Percentiles rank a stretch among this genome's conserved stretches.
phyloP scores from a whole-genome alignment of 1,284 basidiomycete genomes.

The Coniophora puteana region DNA sequence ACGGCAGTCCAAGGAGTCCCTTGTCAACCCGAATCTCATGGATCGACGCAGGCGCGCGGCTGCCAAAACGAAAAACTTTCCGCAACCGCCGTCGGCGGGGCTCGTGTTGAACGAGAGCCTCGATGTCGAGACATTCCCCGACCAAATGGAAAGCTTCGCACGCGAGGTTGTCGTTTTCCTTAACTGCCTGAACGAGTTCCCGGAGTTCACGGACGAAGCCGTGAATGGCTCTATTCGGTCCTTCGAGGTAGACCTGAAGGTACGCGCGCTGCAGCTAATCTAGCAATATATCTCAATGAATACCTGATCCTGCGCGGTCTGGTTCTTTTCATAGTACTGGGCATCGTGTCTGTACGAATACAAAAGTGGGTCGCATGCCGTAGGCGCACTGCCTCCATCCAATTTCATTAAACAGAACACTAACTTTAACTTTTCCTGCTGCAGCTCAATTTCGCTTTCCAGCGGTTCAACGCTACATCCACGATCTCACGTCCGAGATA shows the following conservation, averaged over 20 bases:
- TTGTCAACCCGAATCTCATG: slow-evolving; percentile 33
- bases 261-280: slow-evolving; percentile 14
- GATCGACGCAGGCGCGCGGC: slow-evolving; percentile 24
- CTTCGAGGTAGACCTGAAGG: slow-evolving; percentile 51
- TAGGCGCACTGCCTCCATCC: not conserved
- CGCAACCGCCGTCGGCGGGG: slow-evolving; percentile 20
- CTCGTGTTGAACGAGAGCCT: slow-evolving; percentile 26
- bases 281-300: slow-evolving; percentile 2
- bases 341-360: slow-evolving; percentile 29
- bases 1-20: slow-evolving; percentile 28
- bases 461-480: slow-evolving; percentile 51
- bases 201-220: slow-evolving; percentile 53
- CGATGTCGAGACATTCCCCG: slow-evolving; percentile 27
- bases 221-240: slow-evolving; percentile 48
- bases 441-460: slow-evolving; percentile 49
- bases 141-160: slow-evolving; percentile 42
- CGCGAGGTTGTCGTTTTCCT: slow-evolving; percentile 48
- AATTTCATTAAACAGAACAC: not conserved
- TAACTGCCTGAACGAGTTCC: slow-evolving; percentile 52
- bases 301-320: too few relatives aligned
- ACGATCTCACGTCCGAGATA: slow-evolving; percentile 49
- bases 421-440: slow-evolving; percentile 13
- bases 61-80: slow-evolving; percentile 28
- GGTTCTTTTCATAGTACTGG: slow-evolving; percentile 22
- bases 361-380: slow-evolving; percentile 30